Percentiles rank a stretch among this genome's conserved stretches.
Evolutionary conservation across 805 yeast species (phyloP).

Genomic region (Metschnikowia aberdeeniae): DNA sequence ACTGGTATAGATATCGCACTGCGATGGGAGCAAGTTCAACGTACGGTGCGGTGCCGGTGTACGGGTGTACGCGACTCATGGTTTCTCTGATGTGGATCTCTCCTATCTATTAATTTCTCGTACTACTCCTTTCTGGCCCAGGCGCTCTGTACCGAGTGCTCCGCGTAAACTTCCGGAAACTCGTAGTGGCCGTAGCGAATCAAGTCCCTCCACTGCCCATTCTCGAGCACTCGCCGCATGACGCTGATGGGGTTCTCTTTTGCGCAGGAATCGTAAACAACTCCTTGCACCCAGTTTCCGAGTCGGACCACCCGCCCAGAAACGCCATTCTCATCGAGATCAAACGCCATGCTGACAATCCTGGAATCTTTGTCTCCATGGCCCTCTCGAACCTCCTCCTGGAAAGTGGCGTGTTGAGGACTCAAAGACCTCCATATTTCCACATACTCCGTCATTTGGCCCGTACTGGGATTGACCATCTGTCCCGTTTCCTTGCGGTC

Average conservation of each 20-base stretch:
- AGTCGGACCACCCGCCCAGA: conserved; percentile 45
- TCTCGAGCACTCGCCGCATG: conserved; percentile 20
- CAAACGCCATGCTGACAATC: conserved; percentile 14
- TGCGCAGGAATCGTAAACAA: conserved; percentile 28
- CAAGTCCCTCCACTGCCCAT: conserved; percentile 20
- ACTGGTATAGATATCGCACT: not conserved
- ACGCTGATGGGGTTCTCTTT: conserved; percentile 25
- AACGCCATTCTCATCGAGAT: conserved; percentile 14
- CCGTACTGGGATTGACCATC: conserved; percentile 46
- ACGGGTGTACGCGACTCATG: no score
- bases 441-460: conserved; percentile 39
- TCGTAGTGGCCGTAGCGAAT: conserved; percentile 25
- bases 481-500: conserved; percentile 48
- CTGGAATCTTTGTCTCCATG: conserved; percentile 18
- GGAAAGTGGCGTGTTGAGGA: conserved; percentile 30
- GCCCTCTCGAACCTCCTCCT: conserved; percentile 23
- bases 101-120: no score
- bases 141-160: no score
- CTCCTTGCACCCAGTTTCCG: conserved; percentile 53
- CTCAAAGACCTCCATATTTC: conserved; percentile 55
- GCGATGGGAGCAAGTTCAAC: conserved; percentile 5
- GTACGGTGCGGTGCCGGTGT: not conserved
- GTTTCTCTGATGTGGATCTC: no score
- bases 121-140: not conserved
- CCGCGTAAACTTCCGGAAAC: conserved; percentile 22